phyloP scores from a whole-genome alignment of 345 rosid genomes.

The Abelmoschus esculentus region DNA sequence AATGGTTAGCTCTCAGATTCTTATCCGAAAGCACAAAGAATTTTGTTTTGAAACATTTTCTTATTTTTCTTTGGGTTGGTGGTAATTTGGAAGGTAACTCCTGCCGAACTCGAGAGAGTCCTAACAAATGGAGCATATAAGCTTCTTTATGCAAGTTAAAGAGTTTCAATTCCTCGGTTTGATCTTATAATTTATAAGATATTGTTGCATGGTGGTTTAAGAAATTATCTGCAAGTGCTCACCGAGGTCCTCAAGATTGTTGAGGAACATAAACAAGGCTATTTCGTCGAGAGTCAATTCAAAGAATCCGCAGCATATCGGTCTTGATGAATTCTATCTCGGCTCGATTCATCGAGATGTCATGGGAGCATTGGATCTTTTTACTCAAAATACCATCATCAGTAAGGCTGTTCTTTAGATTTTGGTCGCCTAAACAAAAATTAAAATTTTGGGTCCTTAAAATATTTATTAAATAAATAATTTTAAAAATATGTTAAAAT shows the following conservation, averaged over 20 bases:
- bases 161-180: not conserved
- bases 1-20: not conserved
- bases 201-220: slow-evolving; percentile 2
- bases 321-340: slow-evolving; percentile 20
- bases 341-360: slow-evolving; percentile 26
- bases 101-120: slow-evolving; percentile 64
- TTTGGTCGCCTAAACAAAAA: too few species aligned
- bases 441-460: too few species aligned
- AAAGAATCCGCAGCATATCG: slow-evolving; percentile 17
- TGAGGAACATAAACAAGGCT: slow-evolving; percentile 32
- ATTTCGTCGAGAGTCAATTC: slow-evolving; percentile 22
- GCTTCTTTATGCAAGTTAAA: slow-evolving; percentile 86
- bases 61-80: not conserved
- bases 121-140: slow-evolving; percentile 74
- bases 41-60: not conserved
- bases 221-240: slow-evolving; percentile 46
- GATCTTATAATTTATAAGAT: not conserved
- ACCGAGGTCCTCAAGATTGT: slow-evolving; percentile 60
- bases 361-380: slow-evolving; percentile 48
- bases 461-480: too few species aligned
- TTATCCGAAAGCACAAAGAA: not conserved
- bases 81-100: slow-evolving; percentile 51
- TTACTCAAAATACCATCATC: slow-evolving; percentile 51
- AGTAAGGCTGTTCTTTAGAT: too few species aligned
- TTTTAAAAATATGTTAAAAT: too few species aligned